Evolutionary conservation across 2,329 filamentous ascomycete species (phyloP).

Genomic region (Talaromyces sp.): DNA sequence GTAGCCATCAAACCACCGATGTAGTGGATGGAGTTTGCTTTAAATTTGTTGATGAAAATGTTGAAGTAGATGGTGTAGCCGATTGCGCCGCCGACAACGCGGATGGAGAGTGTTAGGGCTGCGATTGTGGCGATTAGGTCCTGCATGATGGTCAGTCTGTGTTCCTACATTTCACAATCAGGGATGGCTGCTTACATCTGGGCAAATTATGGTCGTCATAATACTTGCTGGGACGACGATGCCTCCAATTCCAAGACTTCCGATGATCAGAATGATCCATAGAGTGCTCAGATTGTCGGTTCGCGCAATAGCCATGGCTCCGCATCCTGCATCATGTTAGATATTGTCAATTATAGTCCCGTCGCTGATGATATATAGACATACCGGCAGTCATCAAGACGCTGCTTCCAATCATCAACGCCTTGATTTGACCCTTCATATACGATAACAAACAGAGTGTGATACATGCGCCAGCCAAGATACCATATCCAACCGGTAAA

Average conservation of each 20-base stretch:
- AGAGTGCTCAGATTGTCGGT: constrained; percentile 54
- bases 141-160: constrained; percentile 18
- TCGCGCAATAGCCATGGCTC: constrained; percentile 51
- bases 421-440: constrained; percentile 57
- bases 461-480: constrained; percentile 60
- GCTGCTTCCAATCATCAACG: constrained; percentile 59
- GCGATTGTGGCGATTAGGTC: constrained; percentile 67
- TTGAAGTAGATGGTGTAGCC: constrained; percentile 61
- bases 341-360: neutral
- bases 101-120: constrained; percentile 66
- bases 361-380: constrained; percentile 15
- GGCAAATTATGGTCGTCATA: constrained; percentile 67
- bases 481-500: constrained; percentile 62
- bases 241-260: constrained; percentile 63
- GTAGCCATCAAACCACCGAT: constrained; percentile 52
- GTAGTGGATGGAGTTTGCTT: constrained; percentile 44
- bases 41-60: constrained; percentile 47
- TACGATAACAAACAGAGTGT: constrained; percentile 57
- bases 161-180: neutral
- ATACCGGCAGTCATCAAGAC: constrained; percentile 62
- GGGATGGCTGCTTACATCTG: constrained; percentile 47
- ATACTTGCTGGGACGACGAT: constrained; percentile 67
- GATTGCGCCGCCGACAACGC: constrained; percentile 64
- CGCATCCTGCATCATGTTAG: constrained; percentile 44
- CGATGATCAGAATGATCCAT: constrained; percentile 59